Evolutionary conservation across 352 stramenopile genomes (phyloP).

Genomic region (Globisporangium barbulae): DNA sequence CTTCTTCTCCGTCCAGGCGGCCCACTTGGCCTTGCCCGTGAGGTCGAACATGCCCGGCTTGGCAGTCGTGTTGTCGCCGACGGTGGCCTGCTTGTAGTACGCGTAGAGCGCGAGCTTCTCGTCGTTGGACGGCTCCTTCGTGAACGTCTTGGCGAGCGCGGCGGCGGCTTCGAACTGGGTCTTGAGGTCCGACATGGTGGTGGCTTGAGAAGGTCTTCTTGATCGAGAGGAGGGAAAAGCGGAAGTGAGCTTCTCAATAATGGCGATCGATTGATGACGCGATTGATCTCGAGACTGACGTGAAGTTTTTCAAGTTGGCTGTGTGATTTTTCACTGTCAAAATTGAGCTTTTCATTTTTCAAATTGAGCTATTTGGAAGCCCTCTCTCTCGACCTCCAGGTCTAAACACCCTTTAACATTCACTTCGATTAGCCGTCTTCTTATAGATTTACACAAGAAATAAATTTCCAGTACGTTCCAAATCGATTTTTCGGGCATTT

Average conservation of each 20-base stretch:
- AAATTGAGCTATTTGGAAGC: too few species aligned
- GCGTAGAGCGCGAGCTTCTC: constrained; percentile 89
- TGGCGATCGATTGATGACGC: not conserved
- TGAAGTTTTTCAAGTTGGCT: constrained; percentile 1
- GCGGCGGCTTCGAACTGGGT: constrained; percentile 81
- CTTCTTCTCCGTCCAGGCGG: constrained; percentile 86
- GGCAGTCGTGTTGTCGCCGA: constrained; percentile 81
- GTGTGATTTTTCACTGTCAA: too few species aligned
- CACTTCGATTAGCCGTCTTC: too few species aligned
- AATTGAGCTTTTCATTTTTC: too few species aligned
- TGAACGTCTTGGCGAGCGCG: constrained; percentile 78
- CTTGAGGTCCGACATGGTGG: constrained; percentile 80
- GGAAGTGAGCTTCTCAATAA: constrained; percentile 5
- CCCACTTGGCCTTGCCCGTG: constrained; percentile 87
- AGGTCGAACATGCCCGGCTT: constrained; percentile 87
- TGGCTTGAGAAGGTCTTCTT: constrained; percentile 3
- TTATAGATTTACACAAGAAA: too few species aligned
- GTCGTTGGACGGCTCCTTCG: constrained; percentile 79
- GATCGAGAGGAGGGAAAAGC: constrained; percentile 18
- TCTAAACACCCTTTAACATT: too few species aligned
- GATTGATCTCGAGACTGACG: not conserved
- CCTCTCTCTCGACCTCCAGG: too few species aligned
- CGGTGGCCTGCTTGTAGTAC: constrained; percentile 89
- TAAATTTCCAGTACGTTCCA: too few species aligned
- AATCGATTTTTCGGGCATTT: too few species aligned